Base-by-base conservation (phyloP, 129 eudicot species). In the Chrysanthemum makinoi region DNA sequence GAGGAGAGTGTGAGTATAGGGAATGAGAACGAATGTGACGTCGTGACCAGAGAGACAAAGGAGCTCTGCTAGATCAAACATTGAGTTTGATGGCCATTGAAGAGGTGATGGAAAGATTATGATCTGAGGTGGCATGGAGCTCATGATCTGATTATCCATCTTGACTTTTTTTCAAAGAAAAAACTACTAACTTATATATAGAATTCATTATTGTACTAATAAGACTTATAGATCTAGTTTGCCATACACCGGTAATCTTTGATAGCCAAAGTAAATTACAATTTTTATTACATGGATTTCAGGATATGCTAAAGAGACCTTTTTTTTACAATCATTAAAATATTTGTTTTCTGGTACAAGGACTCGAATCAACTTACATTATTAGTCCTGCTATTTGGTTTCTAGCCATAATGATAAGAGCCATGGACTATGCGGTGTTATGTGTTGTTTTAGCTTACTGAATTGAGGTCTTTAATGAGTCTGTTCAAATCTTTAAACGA, bases 391-490 rank as follows among this genome's bases (percentile, higher is more conserved):
- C 44, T 7, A 24, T 60, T 60, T 60, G 44, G 44, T 26, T 60
- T 4, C 17, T 26, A 60, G 8, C 65, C 44, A 26, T 0, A 60
- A 60, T 5, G 44, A 60, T 35, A 33, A 33, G 15, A 60, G 15
- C 15, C 22, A 22, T 26, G 17, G 50, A 16, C 16, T 51, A 16
- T 30, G 49, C 24, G 2, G 10, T 20, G 52, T 50, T 68, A 28
- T 13, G 20, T 19, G 15, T 13, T 26, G 30, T 56, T 56, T 18
- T 9, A 56, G 43, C 50, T 46, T 71, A 75, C 58, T 13, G 57
- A 66, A 43, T 56, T 73, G 2, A 88, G 71, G 69, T 86, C 91
- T n/a, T 79, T 28, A 10, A 85, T 46, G 6, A 88, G 79, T 22
- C 80, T 70, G 7, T 85, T 66, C 20, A 88, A 77, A 68, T 75